Conservation (phyloP, 1,284 basidiomycete genomes). For the Pseudozyma sp. region DNA sequence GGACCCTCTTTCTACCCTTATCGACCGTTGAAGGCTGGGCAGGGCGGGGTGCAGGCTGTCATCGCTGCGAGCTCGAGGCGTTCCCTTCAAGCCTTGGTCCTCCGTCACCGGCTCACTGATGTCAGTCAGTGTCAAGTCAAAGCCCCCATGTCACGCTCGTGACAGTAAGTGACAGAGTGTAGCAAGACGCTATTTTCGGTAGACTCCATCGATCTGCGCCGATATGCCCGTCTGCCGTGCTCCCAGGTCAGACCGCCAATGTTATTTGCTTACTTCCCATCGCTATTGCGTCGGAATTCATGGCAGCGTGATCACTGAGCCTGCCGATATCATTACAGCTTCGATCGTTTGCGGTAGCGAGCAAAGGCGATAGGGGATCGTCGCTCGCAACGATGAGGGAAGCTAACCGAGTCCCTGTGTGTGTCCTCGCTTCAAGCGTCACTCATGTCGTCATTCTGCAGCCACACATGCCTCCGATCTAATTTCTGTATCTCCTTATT, state of each 20-base stretch:
- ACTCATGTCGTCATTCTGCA: constrained; percentile 9
- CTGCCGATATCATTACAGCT: no score
- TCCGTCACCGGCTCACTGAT: no score
- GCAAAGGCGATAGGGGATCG: constrained; percentile 5
- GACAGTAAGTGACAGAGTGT: no score
- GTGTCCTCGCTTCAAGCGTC: background rate
- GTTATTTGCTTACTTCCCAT: background rate
- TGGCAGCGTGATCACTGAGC: background rate
- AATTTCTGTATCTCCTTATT: background rate
- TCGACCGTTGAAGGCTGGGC: no score
- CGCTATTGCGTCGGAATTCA: background rate
- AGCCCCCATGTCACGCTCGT: no score
- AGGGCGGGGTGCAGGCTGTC: no score
- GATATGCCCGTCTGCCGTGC: background rate
- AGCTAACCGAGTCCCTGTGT: background rate
- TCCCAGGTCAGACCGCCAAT: background rate
- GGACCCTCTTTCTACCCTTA: background rate
- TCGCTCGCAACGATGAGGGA: constrained; percentile 4
- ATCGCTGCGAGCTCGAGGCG: no score
- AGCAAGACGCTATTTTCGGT: no score
- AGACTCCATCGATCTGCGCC: background rate
- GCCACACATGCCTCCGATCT: background rate
- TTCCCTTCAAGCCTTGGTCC: no score
- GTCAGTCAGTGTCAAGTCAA: no score
- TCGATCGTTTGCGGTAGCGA: background rate